Base-by-base conservation (phyloP, 2,329 filamentous ascomycete species). In the Capronia coronata region DNA sequence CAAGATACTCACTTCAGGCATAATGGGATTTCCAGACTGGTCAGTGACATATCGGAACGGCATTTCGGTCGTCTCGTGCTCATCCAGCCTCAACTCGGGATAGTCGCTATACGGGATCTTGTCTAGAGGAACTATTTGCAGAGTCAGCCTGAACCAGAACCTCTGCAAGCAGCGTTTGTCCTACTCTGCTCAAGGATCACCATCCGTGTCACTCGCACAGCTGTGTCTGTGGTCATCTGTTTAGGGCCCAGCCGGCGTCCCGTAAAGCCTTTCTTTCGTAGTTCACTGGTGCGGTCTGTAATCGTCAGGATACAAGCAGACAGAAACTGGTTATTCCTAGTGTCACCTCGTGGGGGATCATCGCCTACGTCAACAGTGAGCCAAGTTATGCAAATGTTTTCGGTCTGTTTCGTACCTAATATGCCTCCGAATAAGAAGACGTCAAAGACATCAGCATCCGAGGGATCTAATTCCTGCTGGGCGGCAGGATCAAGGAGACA, bases 211-310 rank as follows among this genome's bases (percentile, higher is more conserved):
- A 96, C 91, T 59, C 93, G 79, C 43, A 96, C 93, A 3, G 93
- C 93, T 16, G 93, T 98, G 67, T 98, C 93, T 3, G 93, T 98
- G 2, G 93, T 97, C 91, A 98, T 96, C 69, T 98, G 93, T 61
- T 90, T 84, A 6, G 91, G 87, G 0, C 93, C 93, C 23, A 98
- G 75, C 50, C 93, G 79, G 46, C 93, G 82, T 50, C 91, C 89
- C 50, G 83, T 76, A 62, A 94, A 98, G 2, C 93, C 93, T 66
- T 97, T 95, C 69, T 87, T 89, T 45, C 93, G 82, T 61, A 98
- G 73, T 68, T 98, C 93, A n/a, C 87, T 91, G 3, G 93, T 98
- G 55, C 93, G 84, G 21, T 60, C 48, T 54, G 16, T n/a, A n/a
- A n/a, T n/a, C n/a, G n/a, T n/a, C n/a, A n/a, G n/a, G n/a, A n/a